Base-by-base conservation (phyloP, 1,284 basidiomycete genomes). In the Cystobasidium slooffiae region DNA sequence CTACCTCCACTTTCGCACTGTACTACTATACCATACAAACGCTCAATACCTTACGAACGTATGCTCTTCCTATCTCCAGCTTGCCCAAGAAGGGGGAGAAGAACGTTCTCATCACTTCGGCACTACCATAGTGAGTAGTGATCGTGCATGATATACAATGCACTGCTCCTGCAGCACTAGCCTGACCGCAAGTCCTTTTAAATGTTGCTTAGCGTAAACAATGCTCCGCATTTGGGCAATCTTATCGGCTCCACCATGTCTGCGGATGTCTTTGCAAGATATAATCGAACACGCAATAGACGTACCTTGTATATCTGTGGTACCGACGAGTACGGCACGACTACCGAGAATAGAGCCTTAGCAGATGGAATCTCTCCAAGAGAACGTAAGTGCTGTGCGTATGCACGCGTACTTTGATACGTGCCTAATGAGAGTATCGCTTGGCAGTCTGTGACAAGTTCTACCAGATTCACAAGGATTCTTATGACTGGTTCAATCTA, bases 191-290 rank as follows among this genome's bases (percentile, higher is more conserved):
- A 24, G 6, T 47, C 5, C 10, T 41, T 16, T 6, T 16, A 16
- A 22, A 14, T 4, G 1, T 41, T 44, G 9, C 8, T 61, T 52
- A 76, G 58, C 82, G 98, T 97, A 83, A 99, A 99, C 84, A 99
- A 99, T 81, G 96, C 98, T 16, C 97, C 97, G 31, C 97, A 99
- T 86, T 88, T 99, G 89, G 96, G 96, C 61, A 99, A 99, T 83
- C 97, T 99, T 82, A 98, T 99, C 81, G 97, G 97, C 78, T 97
- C 92, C 79, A 92, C 90, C 14, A 87, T 98, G 51, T 96, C 94
- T 79, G 95, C 96, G 9, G 97, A 99, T 82, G 95, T 98, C 51
- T 99, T 92, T 83, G 95, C 94, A 78, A 87, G 96, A 87, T 97
- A 86, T 81, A 84, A 83, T 62, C 80, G 92, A 77, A 81, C 82